Evolutionary conservation across 1,139 yeast species (phyloP).

Genomic region (Geotrichum citri-aurantii): DNA sequence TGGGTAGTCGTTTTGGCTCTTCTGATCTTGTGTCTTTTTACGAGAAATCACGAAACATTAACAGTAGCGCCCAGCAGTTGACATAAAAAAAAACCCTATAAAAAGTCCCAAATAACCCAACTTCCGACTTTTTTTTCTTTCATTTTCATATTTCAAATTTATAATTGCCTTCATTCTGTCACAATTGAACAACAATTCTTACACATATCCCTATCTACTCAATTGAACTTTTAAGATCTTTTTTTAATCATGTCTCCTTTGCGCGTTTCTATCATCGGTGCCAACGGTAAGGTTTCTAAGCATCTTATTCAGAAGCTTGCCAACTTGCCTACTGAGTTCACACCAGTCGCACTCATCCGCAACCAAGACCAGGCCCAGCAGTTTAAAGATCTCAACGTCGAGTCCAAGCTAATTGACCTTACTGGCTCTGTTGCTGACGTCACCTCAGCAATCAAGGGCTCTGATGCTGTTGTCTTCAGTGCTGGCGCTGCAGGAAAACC

Average conservation of each 20-base stretch:
- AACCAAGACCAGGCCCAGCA: slow-evolving; percentile 41
- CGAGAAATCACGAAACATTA: background rate
- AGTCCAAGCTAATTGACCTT: slow-evolving; percentile 40
- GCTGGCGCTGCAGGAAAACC: slow-evolving; percentile 59
- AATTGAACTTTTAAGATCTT: background rate
- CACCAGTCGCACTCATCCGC: slow-evolving; percentile 50
- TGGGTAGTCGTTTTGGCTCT: no score
- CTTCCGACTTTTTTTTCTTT: no score
- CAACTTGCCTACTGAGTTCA: slow-evolving; percentile 29
- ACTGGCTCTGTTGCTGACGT: slow-evolving; percentile 37
- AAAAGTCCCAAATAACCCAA: background rate
- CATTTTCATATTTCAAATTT: no score
- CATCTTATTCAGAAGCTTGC: slow-evolving; percentile 35
- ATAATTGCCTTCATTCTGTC: background rate
- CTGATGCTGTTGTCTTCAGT: slow-evolving; percentile 53
- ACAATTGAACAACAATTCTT: background rate
- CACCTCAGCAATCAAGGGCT: slow-evolving; percentile 41
- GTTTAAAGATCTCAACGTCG: slow-evolving; percentile 38
- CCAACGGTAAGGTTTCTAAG: slow-evolving; percentile 57
- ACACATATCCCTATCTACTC: background rate
- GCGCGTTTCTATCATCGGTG: slow-evolving; percentile 49
- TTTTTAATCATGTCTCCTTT: slow-evolving; percentile 19
- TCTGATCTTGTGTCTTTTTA: background rate
- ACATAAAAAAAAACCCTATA: background rate
- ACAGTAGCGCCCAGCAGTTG: background rate